These are phyloP conservation scores for Nematocida major DNA, from an alignment of 371 early-diverging fungal genomes.

Conservation along the genomic window DNA sequence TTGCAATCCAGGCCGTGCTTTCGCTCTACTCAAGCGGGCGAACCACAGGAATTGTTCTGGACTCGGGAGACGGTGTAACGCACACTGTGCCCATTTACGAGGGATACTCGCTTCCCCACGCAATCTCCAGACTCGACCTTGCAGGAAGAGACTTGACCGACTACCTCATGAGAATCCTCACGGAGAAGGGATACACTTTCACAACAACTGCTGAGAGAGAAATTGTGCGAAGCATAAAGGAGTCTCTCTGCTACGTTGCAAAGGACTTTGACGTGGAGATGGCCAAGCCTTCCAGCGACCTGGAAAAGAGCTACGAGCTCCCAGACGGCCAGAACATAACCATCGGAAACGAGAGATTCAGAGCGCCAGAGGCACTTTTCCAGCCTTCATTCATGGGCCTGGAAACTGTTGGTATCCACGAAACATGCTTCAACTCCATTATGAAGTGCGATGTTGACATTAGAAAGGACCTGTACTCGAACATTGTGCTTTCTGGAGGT, in stretches of 20 bases:
- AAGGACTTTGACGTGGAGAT: constrained; percentile 94
- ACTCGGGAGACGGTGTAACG: constrained; percentile 99
- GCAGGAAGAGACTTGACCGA: constrained; percentile 94
- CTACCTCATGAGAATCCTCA: constrained; percentile 86
- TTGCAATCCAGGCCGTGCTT: constrained; percentile 94
- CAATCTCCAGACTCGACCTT: constrained; percentile 88
- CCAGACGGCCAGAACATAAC: constrained; percentile 98
- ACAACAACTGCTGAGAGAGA: constrained; percentile 97
- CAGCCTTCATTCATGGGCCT: constrained; percentile 84
- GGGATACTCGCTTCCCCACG: constrained; percentile 94
- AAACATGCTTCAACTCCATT: constrained; percentile 85
- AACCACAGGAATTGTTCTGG: constrained; percentile 99
- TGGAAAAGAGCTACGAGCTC: constrained; percentile 82
- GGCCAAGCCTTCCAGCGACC: constrained; percentile 74
- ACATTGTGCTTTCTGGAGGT: constrained; percentile 85
- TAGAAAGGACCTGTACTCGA: constrained; percentile 85
- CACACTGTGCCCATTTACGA: constrained; percentile 99
- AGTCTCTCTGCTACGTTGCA: constrained; percentile 97
- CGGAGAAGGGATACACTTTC: constrained; percentile 94
- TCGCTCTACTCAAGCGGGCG: constrained; percentile 94
- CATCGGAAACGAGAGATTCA: constrained; percentile 91
- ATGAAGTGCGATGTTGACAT: constrained; percentile 94
- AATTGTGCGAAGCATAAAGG: constrained; percentile 99
- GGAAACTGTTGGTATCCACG: constrained; percentile 83
- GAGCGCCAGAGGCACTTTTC: constrained; percentile 97